A percentile compares a stretch with the other conserved stretches of the same genome.
Evolutionary conservation across 495 filamentous ascomycete genomes (phyloP).

Genomic region (Tuber indicum): DNA sequence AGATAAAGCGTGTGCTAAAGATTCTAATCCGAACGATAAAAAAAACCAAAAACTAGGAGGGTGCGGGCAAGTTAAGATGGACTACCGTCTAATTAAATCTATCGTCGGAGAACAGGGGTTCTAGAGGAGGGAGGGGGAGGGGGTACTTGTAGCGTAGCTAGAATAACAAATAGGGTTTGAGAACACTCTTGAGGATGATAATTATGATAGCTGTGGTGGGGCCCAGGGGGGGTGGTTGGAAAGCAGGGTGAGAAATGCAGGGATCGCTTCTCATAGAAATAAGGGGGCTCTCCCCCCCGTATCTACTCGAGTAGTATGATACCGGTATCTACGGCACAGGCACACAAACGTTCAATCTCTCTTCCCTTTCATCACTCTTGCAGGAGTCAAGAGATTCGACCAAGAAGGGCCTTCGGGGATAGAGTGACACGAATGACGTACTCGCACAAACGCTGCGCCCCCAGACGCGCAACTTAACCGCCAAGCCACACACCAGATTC

Average conservation of each 20-base stretch:
- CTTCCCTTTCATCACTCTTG: not conserved
- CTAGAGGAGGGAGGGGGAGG: not conserved
- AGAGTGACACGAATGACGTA: not conserved
- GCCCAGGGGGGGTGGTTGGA: not conserved
- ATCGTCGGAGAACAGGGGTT: not conserved
- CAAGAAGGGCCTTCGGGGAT: not conserved
- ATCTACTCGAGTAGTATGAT: not conserved
- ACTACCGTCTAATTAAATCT: not conserved
- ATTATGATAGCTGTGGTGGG: not conserved
- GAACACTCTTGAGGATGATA: not conserved
- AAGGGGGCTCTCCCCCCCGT: not conserved
- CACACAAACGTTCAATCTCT: not conserved
- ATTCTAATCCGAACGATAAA: not conserved
- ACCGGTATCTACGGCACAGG: not conserved
- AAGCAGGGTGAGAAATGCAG: not conserved
- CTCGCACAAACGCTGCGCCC: not conserved
- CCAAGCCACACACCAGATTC: not conserved
- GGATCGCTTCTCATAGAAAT: not conserved
- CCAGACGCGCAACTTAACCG: not conserved
- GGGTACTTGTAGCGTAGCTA: not conserved
- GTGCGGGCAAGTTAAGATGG: not conserved
- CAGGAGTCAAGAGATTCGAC: not conserved
- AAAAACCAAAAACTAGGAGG: not conserved
- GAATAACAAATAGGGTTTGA: not conserved
- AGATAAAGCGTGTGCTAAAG: not conserved